Percentiles rank a stretch among this genome's conserved stretches.
Evolutionary conservation across 1,139 yeast species (phyloP).

Genomic region (Candida gigantensis): DNA sequence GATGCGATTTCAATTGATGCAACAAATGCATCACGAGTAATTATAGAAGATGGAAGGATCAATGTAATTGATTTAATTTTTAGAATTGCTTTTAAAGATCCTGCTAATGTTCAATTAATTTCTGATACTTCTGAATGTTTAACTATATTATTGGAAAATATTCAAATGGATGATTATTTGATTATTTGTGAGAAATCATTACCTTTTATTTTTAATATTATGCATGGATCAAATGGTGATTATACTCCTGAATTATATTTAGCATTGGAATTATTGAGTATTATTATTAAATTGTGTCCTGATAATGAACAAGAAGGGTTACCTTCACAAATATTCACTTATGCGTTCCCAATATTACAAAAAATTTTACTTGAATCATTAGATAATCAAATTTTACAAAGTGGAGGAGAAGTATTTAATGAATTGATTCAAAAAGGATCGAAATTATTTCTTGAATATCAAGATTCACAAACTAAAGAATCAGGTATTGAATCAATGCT

Average conservation of each 20-base stretch:
- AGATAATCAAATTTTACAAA: conserved; percentile 82
- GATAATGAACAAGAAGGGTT: conserved; percentile 38
- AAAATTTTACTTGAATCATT: conserved; percentile 52
- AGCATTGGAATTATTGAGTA: conserved; percentile 64
- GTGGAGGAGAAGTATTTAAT: conserved; percentile 74
- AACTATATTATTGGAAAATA: conserved; percentile 52
- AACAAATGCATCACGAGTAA: conserved; percentile 32
- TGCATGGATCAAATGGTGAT: conserved; percentile 30
- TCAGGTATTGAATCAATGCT: conserved; percentile 59
- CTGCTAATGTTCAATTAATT: conserved; percentile 70
- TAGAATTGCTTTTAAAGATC: conserved; percentile 67
- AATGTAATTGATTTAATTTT: conserved; percentile 56
- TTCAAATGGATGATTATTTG: conserved; percentile 47
- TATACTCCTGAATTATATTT: conserved; percentile 64
- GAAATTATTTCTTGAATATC: conserved; percentile 42
- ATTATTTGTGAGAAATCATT: conserved; percentile 53
- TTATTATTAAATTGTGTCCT: conserved; percentile 49
- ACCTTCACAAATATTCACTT: conserved; percentile 50
- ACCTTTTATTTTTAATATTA: conserved; percentile 46
- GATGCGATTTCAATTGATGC: conserved; percentile 51
- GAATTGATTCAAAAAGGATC: conserved; percentile 58
- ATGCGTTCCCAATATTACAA: conserved; percentile 53
- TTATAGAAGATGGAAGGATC: conserved; percentile 18
- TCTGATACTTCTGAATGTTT: conserved; percentile 65
- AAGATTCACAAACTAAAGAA: conserved; percentile 37